A percentile compares a stretch with the other conserved stretches of the same genome.
Evolutionary conservation across 2,329 filamentous ascomycete species (phyloP).

Genomic region (Ceratocystis diversiconidia): DNA sequence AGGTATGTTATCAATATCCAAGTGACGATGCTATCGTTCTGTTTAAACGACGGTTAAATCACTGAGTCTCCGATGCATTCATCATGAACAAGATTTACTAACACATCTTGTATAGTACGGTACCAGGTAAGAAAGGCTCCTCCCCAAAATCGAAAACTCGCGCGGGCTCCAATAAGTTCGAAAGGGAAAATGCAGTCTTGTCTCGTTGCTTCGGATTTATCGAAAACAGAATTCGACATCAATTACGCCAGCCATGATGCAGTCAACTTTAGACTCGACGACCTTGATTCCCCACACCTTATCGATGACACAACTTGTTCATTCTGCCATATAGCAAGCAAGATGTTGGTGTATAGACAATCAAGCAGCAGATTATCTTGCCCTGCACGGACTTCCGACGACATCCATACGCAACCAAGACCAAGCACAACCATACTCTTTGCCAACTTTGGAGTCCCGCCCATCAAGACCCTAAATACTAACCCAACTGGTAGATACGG

Average conservation of each 20-base stretch:
- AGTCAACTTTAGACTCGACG: neutral
- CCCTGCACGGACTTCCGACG: neutral
- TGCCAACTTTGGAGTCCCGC: neutral
- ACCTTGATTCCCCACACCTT: neutral
- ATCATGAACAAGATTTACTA: conserved; percentile 2
- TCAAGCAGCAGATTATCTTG: neutral
- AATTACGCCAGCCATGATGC: neutral
- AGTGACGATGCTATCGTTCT: conserved; percentile 2
- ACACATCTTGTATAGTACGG: conserved; percentile 57
- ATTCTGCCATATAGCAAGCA: neutral
- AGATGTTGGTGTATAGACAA: neutral
- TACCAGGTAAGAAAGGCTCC: conserved; percentile 55
- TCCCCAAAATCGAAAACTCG: neutral
- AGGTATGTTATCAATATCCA: conserved; percentile 25
- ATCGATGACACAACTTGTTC: neutral
- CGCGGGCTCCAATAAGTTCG: neutral
- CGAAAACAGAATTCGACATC: neutral
- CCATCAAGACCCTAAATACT: conserved; percentile 20
- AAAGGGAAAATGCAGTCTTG: neutral
- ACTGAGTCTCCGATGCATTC: neutral
- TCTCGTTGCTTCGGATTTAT: neutral
- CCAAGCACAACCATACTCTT: neutral
- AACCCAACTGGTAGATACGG: conserved; percentile 56
- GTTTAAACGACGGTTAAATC: neutral
- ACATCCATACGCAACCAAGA: neutral